Percentiles rank a stretch among this genome's conserved stretches.
phyloP scores from a whole-genome alignment of 441 rosid species.

The Mallotus repandus region DNA sequence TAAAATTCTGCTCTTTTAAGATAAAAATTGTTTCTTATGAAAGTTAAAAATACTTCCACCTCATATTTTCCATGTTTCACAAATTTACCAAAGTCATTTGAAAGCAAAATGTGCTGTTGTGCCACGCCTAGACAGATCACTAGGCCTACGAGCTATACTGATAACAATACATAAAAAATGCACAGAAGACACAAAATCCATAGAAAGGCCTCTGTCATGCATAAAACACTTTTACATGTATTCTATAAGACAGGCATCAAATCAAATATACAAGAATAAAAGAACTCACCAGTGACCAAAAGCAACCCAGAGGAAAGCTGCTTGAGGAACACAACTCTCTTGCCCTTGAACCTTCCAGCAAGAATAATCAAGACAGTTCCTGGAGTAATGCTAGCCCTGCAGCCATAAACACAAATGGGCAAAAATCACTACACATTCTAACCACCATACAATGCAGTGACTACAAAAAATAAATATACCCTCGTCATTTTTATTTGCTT shows the following conservation, averaged over 20 bases:
- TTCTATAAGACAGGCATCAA: background rate
- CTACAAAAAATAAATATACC: background rate
- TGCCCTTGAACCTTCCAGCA: slow-evolving; percentile 89
- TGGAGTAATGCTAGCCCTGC: slow-evolving; percentile 73
- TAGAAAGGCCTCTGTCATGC: no score
- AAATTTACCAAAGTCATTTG: background rate
- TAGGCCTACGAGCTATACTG: background rate
- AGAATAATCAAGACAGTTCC: slow-evolving; percentile 83
- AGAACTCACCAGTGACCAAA: slow-evolving; percentile 62
- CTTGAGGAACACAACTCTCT: slow-evolving; percentile 89
- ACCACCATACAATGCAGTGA: no score
- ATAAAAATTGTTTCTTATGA: background rate
- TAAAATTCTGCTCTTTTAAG: background rate
- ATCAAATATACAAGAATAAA: background rate
- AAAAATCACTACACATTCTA: background rate
- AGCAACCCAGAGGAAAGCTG: slow-evolving; percentile 89
- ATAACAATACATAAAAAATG: background rate
- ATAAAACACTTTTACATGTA: no score
- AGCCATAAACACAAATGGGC: background rate
- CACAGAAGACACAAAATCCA: background rate
- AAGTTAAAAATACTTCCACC: background rate
- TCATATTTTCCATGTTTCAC: background rate
- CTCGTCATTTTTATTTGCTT: no score
- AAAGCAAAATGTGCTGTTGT: background rate
- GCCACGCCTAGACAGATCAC: background rate